Percentiles rank a stretch among this genome's conserved stretches.
phyloP scores from a whole-genome alignment of 805 yeast genomes.

The Kuraishia capsulata region DNA sequence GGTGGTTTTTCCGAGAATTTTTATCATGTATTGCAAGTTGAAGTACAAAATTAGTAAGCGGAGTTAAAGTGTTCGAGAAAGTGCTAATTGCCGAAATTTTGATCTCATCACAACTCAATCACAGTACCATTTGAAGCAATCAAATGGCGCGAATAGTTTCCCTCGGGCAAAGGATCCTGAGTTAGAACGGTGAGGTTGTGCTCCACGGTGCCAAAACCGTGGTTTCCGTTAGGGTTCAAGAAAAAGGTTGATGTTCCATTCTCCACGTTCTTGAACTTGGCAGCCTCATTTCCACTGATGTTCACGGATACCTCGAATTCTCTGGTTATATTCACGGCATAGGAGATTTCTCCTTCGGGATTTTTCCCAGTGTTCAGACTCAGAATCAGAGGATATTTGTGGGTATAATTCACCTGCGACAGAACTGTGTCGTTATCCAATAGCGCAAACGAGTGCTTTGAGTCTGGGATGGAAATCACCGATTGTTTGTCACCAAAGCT shows the following conservation, averaged over 20 bases:
- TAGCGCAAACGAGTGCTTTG: constrained; percentile 15
- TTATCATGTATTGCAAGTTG: too few relatives aligned
- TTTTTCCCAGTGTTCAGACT: constrained; percentile 10
- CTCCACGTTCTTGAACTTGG: constrained; percentile 23
- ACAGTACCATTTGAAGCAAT: constrained; percentile 20
- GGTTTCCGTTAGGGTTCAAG: constrained; percentile 33
- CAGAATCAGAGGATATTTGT: constrained; percentile 22
- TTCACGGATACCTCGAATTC: constrained; percentile 8
- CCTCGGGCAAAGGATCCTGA: constrained; percentile 12
- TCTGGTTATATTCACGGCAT: constrained; percentile 19
- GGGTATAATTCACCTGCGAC: constrained; percentile 10
- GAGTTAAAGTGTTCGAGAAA: too few relatives aligned
- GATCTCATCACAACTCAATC: constrained; percentile 4
- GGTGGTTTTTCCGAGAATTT: too few relatives aligned
- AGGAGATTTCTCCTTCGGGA: constrained; percentile 15
- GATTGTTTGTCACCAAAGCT: constrained; percentile 31
- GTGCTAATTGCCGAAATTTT: too few relatives aligned
- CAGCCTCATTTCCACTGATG: constrained; percentile 12
- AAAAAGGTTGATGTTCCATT: constrained; percentile 36
- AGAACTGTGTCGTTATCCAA: constrained; percentile 13
- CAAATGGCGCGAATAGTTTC: constrained; percentile 20
- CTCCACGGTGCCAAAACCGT: constrained; percentile 31
- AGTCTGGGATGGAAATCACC: constrained; percentile 13
- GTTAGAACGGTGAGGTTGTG: constrained; percentile 21
- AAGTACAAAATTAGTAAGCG: too few relatives aligned